Evolutionary conservation across 805 yeast genomes (phyloP), one percentile per base, ranked within the genome.

Genomic region (Metschnikowia lochheadii): DNA sequence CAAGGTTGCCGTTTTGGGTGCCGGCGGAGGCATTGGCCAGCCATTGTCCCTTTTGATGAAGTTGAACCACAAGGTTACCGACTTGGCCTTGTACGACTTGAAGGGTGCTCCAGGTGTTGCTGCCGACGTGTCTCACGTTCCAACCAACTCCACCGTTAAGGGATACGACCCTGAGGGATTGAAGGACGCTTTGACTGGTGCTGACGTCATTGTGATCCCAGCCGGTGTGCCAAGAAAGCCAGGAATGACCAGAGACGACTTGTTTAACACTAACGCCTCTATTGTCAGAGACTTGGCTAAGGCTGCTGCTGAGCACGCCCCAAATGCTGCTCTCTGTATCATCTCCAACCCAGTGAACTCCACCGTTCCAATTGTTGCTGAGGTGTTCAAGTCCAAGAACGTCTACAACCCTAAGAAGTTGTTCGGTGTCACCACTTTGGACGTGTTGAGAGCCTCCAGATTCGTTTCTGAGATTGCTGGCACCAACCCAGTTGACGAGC

Each of bases 171-270:
- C 96, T 61, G 96, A 87, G 57, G 81, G 84, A 54, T 74, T 89
- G 56, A 74, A 78, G 53, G 75, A 73, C 50, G 96, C 97, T 17
- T 75, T 91, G 61, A 73, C 79, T 47, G 90, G 84, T 45, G 81
- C 96, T 47, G 95, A 90, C 62, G 84, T 91, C 53, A 91, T 91
- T 48, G 81, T 91, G 52, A 88, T 91, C 72, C 97, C 97, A 67
- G 97, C 97, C 51, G 97, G 97, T 79, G 95, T 91, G 52, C 97
- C 96, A 78, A 88, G 95, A 83, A 91, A 90, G 79, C 97, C 97
- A 61, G 97, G 97, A 72, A 91, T 91, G 97, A 89, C 97, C 66
- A 87, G 97, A 80, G 97, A 91, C 70, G 97, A 91, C 69, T 79
- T 91, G 64, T 91, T 91, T 85, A 85, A 88, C 79, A 91, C 95